phyloP scores from a whole-genome alignment of 345 rosid genomes.

The Salix exigua region DNA sequence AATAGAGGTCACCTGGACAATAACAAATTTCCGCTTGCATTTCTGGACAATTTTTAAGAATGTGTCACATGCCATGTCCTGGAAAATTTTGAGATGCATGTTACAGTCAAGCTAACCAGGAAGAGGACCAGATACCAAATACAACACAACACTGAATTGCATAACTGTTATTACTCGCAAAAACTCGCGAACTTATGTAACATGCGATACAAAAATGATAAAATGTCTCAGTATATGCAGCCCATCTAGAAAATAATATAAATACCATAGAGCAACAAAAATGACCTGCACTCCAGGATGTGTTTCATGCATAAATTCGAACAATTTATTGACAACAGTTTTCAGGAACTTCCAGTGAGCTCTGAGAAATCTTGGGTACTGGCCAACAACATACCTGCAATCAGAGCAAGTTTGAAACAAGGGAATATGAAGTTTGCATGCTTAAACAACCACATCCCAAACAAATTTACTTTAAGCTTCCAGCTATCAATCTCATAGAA shows the following conservation, averaged over 20 bases:
- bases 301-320: conserved; percentile 99
- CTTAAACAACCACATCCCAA: not conserved
- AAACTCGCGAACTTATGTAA: not conserved
- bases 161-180: not conserved
- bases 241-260: not conserved
- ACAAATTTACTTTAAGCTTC: not conserved
- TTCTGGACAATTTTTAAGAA: conserved; percentile 99
- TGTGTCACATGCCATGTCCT: conserved; percentile 99
- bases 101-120: not conserved
- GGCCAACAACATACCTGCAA: conserved; percentile 98
- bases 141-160: not conserved
- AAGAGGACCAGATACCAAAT: not conserved
- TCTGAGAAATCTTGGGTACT: conserved; percentile 96
- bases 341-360: conserved; percentile 99
- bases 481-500: not conserved
- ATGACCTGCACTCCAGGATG: conserved; percentile 99
- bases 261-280: not conserved
- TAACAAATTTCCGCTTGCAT: conserved; percentile 95
- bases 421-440: not conserved
- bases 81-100: conserved; percentile 17
- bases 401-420: conserved; percentile 15
- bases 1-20: conserved; percentile 58
- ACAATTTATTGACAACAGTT: conserved; percentile 96
- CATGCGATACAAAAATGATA: not conserved
- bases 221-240: not conserved